Evolutionary conservation across 2,329 filamentous ascomycete genomes (phyloP), one percentile per base, ranked within the genome.

Genomic region (Fusarium clavum): DNA sequence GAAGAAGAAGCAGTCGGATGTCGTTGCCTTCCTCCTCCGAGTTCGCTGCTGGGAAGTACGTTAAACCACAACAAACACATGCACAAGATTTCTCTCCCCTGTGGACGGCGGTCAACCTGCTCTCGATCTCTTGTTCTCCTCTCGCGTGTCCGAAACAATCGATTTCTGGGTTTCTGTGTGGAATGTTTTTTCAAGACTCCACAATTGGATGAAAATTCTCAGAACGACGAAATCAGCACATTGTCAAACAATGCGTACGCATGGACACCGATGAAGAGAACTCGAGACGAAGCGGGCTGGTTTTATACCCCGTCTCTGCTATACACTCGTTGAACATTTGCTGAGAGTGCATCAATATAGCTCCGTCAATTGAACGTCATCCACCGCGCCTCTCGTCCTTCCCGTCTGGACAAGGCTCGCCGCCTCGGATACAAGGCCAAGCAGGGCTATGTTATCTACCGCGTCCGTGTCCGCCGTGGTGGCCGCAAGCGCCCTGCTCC

Each of bases 1-100:
- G 87, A 98, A 99, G 94, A 98, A 97, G 94, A 99, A 99, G 94
- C 96, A 99, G 92, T 97, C 94, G 85, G 96, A 99, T 91, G 92
- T 99, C 83, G 93, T 98, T 89, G 94, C 94, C 89, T 99, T 99
- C 91, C 92, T 99, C 88, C 94, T 98, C 86, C 95, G 94, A 85
- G 94, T 97, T 83, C 94, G 96, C 88, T 99, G 96, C 94, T 99
- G 96, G 96, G 96, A 99, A 93, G 95, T 95, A 89, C 87, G 90
- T 89, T 88, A 79, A 87, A 67, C 63, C 57, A 67, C 62, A 41
- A 53, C 61, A 53, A 59, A 43, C 81, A 78, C 77, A 74, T 52
- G 58, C 48, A 63, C 45, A 64, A 75, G 27, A 59, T 60, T 77
- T 58, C 74, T 76, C 73, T 76, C 75, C 76, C 72, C 65, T 77